Base-by-base conservation (phyloP, 73 alveolate species). In the Paramecium biaurelia region DNA sequence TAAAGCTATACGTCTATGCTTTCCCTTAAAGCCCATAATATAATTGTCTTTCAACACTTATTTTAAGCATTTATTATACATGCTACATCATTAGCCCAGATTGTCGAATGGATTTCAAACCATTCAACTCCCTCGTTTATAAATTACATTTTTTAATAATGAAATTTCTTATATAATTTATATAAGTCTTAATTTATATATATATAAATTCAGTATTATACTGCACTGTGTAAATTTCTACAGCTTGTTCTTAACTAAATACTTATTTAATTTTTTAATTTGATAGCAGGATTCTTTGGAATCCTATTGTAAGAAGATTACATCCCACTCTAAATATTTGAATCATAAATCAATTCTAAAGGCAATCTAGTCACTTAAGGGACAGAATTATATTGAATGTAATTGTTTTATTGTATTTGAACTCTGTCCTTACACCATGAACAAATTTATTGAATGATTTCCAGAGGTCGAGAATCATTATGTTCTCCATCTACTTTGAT, bases 401-500 rank as follows among this genome's bases (percentile, higher is more conserved):
- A 42, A 42, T 72, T 32, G 28, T 30, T 21, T 72, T 34, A 18
- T 42, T 72, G 45, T 24, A 72, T 38, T 72, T 20, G 15, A 2
- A 72, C 63, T 38, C 86, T 35, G 15, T 72, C 59, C 37, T 38
- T 35, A 20, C 86, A 72, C 86, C 86, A 72, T 37, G 11, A 21
- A 72, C 86, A 72, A 9, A 72, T 72, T 72, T 72, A 4, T 34
- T 72, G 14, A 45, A 79, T 79, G 18, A 47, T 23, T 21, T 79
- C 90, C 1, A 30, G 18, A 79, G 90, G 43, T 43, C 90, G 0
- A 6, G 76, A 43, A 41, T 41, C 70, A 34, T 79, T 79, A 21
- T 79, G 90, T 43, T 79, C 74, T 41, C 90, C 90, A 42, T 47
- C 74, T 15, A 79, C 76, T 79, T 79, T 79, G 14, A 79, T 43